These are phyloP conservation scores for Juglanconis juglandina DNA, from an alignment of 2,329 filamentous ascomycete genomes.

Conservation along the genomic window DNA sequence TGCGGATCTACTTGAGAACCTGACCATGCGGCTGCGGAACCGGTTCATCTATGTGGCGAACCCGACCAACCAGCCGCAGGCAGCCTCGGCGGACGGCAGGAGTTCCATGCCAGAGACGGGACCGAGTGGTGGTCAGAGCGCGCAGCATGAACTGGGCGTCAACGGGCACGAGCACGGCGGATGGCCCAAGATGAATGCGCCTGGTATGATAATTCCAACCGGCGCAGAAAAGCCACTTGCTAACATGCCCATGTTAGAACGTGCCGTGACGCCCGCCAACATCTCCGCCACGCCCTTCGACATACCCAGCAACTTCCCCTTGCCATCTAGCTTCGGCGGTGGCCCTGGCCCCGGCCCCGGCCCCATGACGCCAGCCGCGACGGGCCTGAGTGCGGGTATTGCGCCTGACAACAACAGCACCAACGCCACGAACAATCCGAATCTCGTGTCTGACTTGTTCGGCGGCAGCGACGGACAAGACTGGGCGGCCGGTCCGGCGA, in stretches of 20 bases:
- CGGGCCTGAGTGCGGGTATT: conserved; percentile 20
- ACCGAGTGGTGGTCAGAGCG: conserved; percentile 17
- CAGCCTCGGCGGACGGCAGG: conserved; percentile 37
- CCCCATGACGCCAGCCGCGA: conserved; percentile 45
- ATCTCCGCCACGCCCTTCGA: conserved; percentile 65
- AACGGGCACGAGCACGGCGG: conserved; percentile 19
- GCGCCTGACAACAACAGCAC: conserved; percentile 31
- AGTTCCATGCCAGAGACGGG: conserved; percentile 33
- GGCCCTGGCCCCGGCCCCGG: conserved; percentile 34
- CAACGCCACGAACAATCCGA: conserved; percentile 19
- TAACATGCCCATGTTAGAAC: conserved; percentile 26
- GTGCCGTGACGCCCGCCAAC: conserved; percentile 44
- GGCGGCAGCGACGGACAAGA: conserved; percentile 38
- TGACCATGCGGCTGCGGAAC: conserved; percentile 70
- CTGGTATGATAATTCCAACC: conserved; percentile 1
- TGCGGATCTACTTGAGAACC: conserved; percentile 74
- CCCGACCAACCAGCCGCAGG: conserved; percentile 29
- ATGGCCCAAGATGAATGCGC: conserved; percentile 12
- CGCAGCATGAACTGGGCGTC: conserved; percentile 13
- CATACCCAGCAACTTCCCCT: conserved; percentile 53
- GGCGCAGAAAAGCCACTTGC: neutral
- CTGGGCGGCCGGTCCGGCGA: conserved; percentile 49
- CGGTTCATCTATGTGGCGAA: conserved; percentile 67
- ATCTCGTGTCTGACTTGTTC: conserved; percentile 36
- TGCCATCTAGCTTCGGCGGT: conserved; percentile 40